A percentile compares a stretch with the other conserved stretches of the same genome.
phyloP scores from a whole-genome alignment of 352 stramenopile genomes.

The Globisporangium radiosum region DNA sequence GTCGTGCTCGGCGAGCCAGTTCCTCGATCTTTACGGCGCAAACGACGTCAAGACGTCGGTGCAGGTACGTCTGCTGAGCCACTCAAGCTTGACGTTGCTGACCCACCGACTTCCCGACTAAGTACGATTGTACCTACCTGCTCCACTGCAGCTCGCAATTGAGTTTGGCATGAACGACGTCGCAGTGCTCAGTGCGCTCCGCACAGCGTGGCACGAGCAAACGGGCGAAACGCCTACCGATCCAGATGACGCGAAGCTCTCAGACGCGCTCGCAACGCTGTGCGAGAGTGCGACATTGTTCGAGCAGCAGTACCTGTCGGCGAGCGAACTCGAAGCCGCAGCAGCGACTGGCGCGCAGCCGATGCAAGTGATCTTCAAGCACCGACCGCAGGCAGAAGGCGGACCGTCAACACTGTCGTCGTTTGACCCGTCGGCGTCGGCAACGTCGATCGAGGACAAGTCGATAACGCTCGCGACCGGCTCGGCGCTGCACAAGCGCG shows the following conservation, averaged over 20 bases:
- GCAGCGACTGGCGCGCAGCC: slow-evolving; percentile 26
- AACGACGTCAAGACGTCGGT: slow-evolving; percentile 58
- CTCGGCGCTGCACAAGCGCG: slow-evolving; percentile 32
- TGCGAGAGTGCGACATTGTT: slow-evolving; percentile 37
- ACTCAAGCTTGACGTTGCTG: too few relatives aligned
- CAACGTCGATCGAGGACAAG: slow-evolving; percentile 17
- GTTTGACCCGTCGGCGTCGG: too few relatives aligned
- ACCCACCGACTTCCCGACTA: too few relatives aligned
- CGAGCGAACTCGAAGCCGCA: slow-evolving; percentile 26
- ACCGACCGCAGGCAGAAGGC: slow-evolving; percentile 48
- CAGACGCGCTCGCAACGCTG: slow-evolving; percentile 38
- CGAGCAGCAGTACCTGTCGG: slow-evolving; percentile 31
- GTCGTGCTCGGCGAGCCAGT: slow-evolving; percentile 64
- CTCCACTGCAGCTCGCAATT: slow-evolving; percentile 47
- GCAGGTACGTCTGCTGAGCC: slow-evolving; percentile 29
- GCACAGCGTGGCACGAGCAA: slow-evolving; percentile 41
- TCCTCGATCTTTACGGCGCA: slow-evolving; percentile 61
- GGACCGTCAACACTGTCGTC: too few relatives aligned
- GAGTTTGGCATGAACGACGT: slow-evolving; percentile 70
- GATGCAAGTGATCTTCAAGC: slow-evolving; percentile 83
- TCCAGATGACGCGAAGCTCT: slow-evolving; percentile 28
- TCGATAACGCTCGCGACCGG: slow-evolving; percentile 36
- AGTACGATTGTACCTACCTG: too few relatives aligned
- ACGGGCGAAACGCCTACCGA: slow-evolving; percentile 7
- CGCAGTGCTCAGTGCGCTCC: slow-evolving; percentile 37